These are phyloP conservation scores for Stramenopiles sp. DNA, from an alignment of 352 stramenopile genomes.

Conservation along the genomic window DNA sequence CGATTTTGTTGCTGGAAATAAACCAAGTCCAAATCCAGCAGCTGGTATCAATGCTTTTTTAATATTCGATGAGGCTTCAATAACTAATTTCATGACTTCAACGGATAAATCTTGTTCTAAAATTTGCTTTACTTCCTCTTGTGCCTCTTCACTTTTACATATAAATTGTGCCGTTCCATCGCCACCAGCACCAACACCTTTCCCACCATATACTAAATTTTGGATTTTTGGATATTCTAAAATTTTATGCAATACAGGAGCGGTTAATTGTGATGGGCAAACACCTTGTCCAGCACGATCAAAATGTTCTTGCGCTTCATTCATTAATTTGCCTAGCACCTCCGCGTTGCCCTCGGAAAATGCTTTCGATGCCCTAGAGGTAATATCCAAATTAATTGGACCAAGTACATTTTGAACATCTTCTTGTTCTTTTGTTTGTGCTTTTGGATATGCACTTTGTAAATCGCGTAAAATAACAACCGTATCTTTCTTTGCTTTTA, in stretches of 20 bases:
- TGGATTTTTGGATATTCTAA: conserved; percentile 11
- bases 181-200: conserved; percentile 17
- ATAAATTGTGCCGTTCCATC: conserved; percentile 18
- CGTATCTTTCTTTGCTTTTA: conserved; percentile 19
- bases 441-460: conserved; percentile 14
- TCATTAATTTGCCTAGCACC: conserved; percentile 16
- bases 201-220: conserved; percentile 13
- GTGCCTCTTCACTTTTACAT: conserved; percentile 6
- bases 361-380: conserved; percentile 10
- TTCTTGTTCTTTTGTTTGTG: conserved; percentile 8
- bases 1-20: conserved; percentile 7
- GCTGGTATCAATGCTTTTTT: conserved; percentile 9
- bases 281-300: conserved; percentile 9
- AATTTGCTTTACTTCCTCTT: background rate
- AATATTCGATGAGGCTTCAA: conserved; percentile 1
- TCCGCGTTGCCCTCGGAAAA: conserved; percentile 10
- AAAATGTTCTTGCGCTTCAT: conserved; percentile 12
- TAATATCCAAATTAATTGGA: conserved; percentile 10
- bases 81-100: background rate
- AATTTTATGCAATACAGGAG: conserved; percentile 15
- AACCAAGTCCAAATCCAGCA: conserved; percentile 8
- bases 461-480: conserved; percentile 19
- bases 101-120: background rate
- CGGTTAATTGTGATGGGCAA: conserved; percentile 18
- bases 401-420: conserved; percentile 14